phyloP scores from a whole-genome alignment of 2,329 filamentous ascomycete species.

The Beauveria australis region DNA sequence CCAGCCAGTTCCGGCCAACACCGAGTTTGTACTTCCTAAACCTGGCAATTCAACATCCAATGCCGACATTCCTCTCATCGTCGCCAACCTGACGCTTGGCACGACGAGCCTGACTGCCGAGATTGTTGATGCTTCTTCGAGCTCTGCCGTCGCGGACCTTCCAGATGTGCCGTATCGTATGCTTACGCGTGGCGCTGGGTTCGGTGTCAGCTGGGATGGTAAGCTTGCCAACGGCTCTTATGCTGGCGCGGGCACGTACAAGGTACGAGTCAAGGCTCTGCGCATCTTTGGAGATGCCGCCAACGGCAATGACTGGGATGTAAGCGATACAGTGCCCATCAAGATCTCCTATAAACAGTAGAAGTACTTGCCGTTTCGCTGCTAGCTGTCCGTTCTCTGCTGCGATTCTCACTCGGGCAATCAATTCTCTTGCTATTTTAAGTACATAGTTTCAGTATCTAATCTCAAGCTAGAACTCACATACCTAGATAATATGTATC shows the following conservation, averaged over 20 bases:
- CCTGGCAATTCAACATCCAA: slow-evolving; percentile 22
- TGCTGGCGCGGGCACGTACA: slow-evolving; percentile 34
- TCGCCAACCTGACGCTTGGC: slow-evolving; percentile 30
- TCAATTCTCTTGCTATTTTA: no score
- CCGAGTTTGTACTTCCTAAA: slow-evolving; percentile 25
- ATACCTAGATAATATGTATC: no score
- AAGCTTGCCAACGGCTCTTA: slow-evolving; percentile 31
- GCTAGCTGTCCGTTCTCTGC: background rate
- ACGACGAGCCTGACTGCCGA: slow-evolving; percentile 30
- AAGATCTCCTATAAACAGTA: background rate
- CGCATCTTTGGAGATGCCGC: slow-evolving; percentile 34
- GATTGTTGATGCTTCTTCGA: slow-evolving; percentile 24
- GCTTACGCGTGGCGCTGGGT: slow-evolving; percentile 10
- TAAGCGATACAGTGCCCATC: slow-evolving; percentile 22
- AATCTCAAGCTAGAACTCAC: no score
- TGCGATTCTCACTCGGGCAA: no score
- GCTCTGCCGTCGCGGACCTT: slow-evolving; percentile 24
- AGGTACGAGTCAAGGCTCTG: slow-evolving; percentile 33
- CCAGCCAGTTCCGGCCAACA: slow-evolving; percentile 17
- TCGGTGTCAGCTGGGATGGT: slow-evolving; percentile 30
- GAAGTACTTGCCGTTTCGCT: no score
- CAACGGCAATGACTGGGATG: slow-evolving; percentile 31
- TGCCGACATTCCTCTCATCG: slow-evolving; percentile 22
- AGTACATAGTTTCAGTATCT: no score
- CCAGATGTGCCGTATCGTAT: slow-evolving; percentile 26